Evolutionary conservation across 2,329 filamentous ascomycete genomes (phyloP), one percentile per base, ranked within the genome.

Genomic region (Xylaria polymorpha): DNA sequence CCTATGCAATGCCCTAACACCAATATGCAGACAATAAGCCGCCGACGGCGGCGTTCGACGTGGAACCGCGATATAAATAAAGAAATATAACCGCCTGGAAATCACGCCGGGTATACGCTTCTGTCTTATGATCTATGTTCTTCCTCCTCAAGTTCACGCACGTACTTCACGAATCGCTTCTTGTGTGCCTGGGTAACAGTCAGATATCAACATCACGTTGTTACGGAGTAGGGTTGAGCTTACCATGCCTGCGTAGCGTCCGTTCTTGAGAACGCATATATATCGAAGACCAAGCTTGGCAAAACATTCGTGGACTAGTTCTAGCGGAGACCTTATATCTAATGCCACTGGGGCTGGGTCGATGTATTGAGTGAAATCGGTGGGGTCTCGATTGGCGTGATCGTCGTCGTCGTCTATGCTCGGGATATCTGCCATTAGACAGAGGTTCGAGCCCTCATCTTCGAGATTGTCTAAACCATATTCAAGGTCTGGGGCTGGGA

Each of bases 231-330:
- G 62, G 61, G 32, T 12, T 44, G 44, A 15, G 83, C 90, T 83
- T 80, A 97, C 94, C 85, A 99, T 88, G 71, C 96, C 96, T 1
- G 92, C 92, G 81, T 93, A 99, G 70, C 89, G 89, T 29, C 96
- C 96, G 73, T 97, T 90, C 64, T 88, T 88, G 32, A 96, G 83
- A 4, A 98, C 94, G 78, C 96, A 98, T 59, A 99, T 91, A 80
- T 97, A 98, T 70, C 96, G 86, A 73, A 99, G 81, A 1, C 96
- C 96, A 9, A 99, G 85, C 81, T 99, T 99, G 60, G 93, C 92
- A 79, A 98, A 99, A 76, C 94, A 95, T 79, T 99, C 96, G 76
- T 97, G 98, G 4, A 98, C 96, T 46, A 99, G 83, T 78, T 98
- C 94, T 88, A 98, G 94, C 0, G 96, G 93, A 0, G 92, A 96